These are phyloP conservation scores for Rhodocollybia butyracea DNA, from an alignment of 768 basidiomycete genomes.

Conservation along the genomic window DNA sequence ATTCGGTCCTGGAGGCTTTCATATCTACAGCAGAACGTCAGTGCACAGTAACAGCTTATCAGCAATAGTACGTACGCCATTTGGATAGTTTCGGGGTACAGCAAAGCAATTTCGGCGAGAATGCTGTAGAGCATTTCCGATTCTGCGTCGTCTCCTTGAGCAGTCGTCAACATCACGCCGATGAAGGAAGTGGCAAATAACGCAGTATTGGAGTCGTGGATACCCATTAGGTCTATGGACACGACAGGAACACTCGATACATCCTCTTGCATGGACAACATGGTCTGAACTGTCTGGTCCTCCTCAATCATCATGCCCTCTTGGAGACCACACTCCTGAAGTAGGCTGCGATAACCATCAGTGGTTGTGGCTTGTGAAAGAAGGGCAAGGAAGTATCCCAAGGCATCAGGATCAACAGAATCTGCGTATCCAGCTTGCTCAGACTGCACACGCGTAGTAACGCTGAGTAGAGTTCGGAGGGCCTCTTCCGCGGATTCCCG, in stretches of 20 bases:
- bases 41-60: constrained; percentile 2
- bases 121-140: constrained; percentile 77
- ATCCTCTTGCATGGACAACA: constrained; percentile 34
- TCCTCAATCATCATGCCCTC: constrained; percentile 40
- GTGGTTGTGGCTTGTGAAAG: constrained; percentile 64
- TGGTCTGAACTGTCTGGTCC: constrained; percentile 29
- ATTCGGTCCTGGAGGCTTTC: constrained; percentile 75
- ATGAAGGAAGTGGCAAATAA: constrained; percentile 74
- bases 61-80: constrained; percentile 56
- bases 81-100: constrained; percentile 69
- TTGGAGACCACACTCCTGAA: constrained; percentile 61
- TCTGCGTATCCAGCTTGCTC: constrained; percentile 33
- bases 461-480: constrained; percentile 58
- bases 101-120: constrained; percentile 64
- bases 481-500: constrained; percentile 58
- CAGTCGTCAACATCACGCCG: constrained; percentile 68
- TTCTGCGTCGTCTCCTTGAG: constrained; percentile 79
- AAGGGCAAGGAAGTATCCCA: constrained; percentile 80
- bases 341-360: constrained; percentile 52
- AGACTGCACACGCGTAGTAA: constrained; percentile 40
- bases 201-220: constrained; percentile 61
- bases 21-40: constrained; percentile 44
- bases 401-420: constrained; percentile 46
- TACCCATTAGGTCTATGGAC: constrained; percentile 55
- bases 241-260: constrained; percentile 45